Percentiles rank a stretch among this genome's conserved stretches.
Conservation (phyloP, 371 early-diverging fungal genomes). For the Homolaphlyctis polyrhiza region DNA sequence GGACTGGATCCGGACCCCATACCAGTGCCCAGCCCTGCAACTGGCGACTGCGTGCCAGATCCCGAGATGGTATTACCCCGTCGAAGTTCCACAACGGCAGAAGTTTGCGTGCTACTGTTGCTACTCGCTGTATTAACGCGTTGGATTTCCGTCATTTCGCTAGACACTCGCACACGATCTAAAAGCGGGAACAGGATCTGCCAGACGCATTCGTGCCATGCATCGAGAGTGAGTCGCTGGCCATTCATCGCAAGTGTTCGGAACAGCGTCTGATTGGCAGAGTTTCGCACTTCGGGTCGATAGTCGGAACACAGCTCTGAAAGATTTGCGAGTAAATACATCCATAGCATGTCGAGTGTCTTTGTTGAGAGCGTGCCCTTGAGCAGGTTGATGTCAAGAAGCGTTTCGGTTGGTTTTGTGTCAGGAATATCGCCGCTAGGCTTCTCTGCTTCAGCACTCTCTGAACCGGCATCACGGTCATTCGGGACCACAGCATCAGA, state of each 20-base stretch:
- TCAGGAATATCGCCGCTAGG: too few relatives aligned
- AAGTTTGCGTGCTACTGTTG: not conserved
- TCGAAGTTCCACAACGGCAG: not conserved
- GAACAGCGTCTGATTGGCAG: slow-evolving; percentile 91
- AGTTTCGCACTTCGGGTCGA: slow-evolving; percentile 90
- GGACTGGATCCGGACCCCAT: not conserved
- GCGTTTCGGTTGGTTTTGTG: not conserved
- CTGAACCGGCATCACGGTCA: not conserved
- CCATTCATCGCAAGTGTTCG: slow-evolving; percentile 88
- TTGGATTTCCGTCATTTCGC: slow-evolving; percentile 4
- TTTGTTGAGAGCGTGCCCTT: slow-evolving; percentile 39
- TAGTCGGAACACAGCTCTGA: slow-evolving; percentile 78
- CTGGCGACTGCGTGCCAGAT: not conserved
- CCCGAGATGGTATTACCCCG: not conserved
- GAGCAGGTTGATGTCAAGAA: slow-evolving; percentile 8
- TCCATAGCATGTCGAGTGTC: slow-evolving; percentile 72
- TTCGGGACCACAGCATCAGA: not conserved
- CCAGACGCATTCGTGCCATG: slow-evolving; percentile 88
- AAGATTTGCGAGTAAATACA: slow-evolving; percentile 75
- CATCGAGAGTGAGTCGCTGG: slow-evolving; percentile 51
- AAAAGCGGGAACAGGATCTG: slow-evolving; percentile 83
- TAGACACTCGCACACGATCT: slow-evolving; percentile 60
- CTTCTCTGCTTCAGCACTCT: slow-evolving; percentile 2
- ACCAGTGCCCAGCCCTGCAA: not conserved
- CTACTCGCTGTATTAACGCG: not conserved